These are phyloP conservation scores for Colletotrichum sp. DNA, from an alignment of 2,329 filamentous ascomycete genomes.

Conservation along the genomic window DNA sequence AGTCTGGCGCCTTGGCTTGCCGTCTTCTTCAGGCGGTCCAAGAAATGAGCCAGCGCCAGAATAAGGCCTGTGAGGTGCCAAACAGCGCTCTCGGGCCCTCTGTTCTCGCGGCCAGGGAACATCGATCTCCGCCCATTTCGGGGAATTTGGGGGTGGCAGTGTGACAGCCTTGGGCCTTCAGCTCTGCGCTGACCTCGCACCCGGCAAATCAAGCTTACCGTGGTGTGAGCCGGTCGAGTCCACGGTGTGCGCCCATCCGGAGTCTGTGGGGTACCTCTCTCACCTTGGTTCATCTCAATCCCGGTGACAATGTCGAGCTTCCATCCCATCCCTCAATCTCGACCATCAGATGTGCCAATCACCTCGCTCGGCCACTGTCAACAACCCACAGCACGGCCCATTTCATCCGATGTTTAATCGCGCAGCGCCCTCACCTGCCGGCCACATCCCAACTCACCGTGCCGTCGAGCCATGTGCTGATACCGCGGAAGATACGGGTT, in stretches of 20 bases:
- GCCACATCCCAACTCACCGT: conserved; percentile 1
- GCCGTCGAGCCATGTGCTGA: conserved; percentile 3
- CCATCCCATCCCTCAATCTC: not conserved
- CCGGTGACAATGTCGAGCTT: not conserved
- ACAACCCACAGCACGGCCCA: not conserved
- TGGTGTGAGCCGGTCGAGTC: not conserved
- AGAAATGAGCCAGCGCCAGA: not conserved
- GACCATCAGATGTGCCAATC: conserved; percentile 3
- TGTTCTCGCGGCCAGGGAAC: not conserved
- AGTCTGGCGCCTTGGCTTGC: not conserved
- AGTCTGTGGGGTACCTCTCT: not conserved
- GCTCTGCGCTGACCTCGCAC: not conserved
- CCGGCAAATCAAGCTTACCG: not conserved
- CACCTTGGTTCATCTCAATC: not conserved
- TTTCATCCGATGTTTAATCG: conserved; percentile 18
- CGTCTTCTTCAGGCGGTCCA: not conserved
- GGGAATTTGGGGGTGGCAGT: conserved; percentile 5
- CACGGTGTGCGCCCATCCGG: not conserved
- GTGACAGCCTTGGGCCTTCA: not conserved
- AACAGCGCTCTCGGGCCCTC: conserved; percentile 34
- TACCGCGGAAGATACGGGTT: conserved; percentile 12
- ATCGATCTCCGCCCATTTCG: not conserved
- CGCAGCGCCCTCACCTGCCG: not conserved
- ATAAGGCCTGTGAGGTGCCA: not conserved
- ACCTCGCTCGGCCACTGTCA: not conserved